These are phyloP conservation scores for Phytophthora pisi DNA, from an alignment of 352 stramenopile species.

Conservation along the genomic window DNA sequence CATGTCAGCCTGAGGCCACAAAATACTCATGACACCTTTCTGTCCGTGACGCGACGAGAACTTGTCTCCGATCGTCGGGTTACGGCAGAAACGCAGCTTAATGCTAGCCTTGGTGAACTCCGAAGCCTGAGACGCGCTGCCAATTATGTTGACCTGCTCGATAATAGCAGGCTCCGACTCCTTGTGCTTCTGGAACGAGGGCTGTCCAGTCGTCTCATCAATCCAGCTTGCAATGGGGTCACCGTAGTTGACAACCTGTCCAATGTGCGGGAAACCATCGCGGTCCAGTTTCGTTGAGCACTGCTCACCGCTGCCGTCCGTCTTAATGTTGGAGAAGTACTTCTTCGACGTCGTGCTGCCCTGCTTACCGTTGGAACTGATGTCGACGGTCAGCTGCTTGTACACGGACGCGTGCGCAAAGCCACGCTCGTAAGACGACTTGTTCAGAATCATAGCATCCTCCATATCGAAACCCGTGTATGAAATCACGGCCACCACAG, in stretches of 20 bases:
- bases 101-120: conserved; percentile 92
- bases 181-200: conserved; percentile 96
- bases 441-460: conserved; percentile 99
- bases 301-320: conserved; percentile 65
- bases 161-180: conserved; percentile 97
- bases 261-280: conserved; percentile 97
- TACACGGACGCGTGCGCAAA: conserved; percentile 99
- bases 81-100: conserved; percentile 98
- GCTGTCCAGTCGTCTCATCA: conserved; percentile 93
- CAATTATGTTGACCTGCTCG: conserved; percentile 94
- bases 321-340: conserved; percentile 93
- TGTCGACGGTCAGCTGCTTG: conserved; percentile 97
- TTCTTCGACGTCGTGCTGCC: conserved; percentile 81
- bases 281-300: conserved; percentile 90
- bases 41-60: conserved; percentile 99
- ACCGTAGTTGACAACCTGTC: conserved; percentile 94
- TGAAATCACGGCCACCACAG: conserved; percentile 99
- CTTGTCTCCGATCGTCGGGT: conserved; percentile 99
- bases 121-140: conserved; percentile 63
- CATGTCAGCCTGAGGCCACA: conserved; percentile 99
- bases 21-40: conserved; percentile 99
- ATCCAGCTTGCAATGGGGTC: conserved; percentile 97
- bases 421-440: conserved; percentile 97
- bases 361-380: conserved; percentile 67
- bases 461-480: conserved; percentile 99